Conservation (phyloP, 73 alveolate species). For the Tetrahymena malaccensis region DNA sequence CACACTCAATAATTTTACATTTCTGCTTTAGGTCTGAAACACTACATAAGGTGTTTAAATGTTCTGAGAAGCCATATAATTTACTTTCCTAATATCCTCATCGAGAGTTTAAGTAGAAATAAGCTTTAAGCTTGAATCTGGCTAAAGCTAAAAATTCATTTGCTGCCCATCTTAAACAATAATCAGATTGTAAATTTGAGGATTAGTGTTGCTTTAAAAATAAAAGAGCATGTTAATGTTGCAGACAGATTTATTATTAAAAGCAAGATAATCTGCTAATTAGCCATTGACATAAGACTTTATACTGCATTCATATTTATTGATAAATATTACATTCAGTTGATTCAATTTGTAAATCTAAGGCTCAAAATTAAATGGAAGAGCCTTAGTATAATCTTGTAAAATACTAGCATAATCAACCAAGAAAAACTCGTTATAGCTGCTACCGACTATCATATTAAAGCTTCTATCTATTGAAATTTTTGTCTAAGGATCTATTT, state of each 20-base stretch:
- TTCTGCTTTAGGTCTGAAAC: not conserved
- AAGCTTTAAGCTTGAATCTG: not conserved
- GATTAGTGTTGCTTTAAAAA: not conserved
- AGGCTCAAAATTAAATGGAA: not conserved
- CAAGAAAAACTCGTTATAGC: not conserved
- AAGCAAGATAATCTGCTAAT: not conserved
- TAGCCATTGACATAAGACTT: not conserved
- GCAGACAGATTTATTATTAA: not conserved
- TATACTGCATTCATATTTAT: not conserved
- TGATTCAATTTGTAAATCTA: not conserved
- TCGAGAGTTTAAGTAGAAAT: not conserved
- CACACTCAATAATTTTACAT: not conserved
- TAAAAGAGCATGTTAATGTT: not conserved
- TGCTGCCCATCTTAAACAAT: not conserved
- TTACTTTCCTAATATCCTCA: not conserved
- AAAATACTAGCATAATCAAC: not conserved
- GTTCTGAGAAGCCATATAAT: not conserved
- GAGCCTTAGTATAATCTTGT: not conserved
- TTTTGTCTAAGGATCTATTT: not conserved
- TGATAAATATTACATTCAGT: not conserved
- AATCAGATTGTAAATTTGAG: not conserved
- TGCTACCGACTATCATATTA: not conserved
- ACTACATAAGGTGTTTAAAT: not conserved
- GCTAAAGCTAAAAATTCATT: not conserved
- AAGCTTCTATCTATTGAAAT: not conserved